Base-by-base conservation (phyloP, 805 yeast species). In the Saccharomycodes ludwigii region DNA sequence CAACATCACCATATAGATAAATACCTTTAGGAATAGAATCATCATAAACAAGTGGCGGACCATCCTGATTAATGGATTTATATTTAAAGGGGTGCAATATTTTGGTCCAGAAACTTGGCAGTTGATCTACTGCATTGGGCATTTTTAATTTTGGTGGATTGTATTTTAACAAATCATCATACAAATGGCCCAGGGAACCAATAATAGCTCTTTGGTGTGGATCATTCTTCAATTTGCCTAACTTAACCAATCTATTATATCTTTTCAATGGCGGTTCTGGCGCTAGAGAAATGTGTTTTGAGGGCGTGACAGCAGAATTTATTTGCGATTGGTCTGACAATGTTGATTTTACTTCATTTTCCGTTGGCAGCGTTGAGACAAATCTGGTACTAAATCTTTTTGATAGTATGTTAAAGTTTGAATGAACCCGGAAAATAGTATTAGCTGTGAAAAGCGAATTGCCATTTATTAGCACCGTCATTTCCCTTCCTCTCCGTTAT, bases 1-100 rank as follows among this genome's bases (percentile, higher is more conserved):
- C 98, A 26, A 91, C 98, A 54, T 91, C 97, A 15, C 98, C 98
- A 55, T 82, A 91, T 19, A 91, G 63, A 48, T 91, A 91, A 6
- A 91, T 78, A 4, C 98, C 98, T 41, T 68, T 63, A 2, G 91
- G 95, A 10, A 76, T 63, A 18, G 56, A 61, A 26, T 47, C 54
- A 6, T 40, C 39, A 21, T 42, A 31, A 21, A 27, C 41, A n/a
- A n/a, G n/a, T n/a, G n/a, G n/a, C n/a, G n/a, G n/a, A 6, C 35
- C 13, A 26, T 38, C 21, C 18, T 31, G 36, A 33, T 26, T 30
- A 31, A 32, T 32, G 40, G 32, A 20, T 30, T 31, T 36, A 22
- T 39, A 29, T 14, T 22, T 22, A 17, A 34, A 34, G 10, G 37
- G 37, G n/a, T 34, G 37, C 3, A 34, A 22, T 2, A 34, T 20